These are phyloP conservation scores for Hypoxylon trugodes DNA, from an alignment of 495 filamentous ascomycete species.

Conservation along the genomic window DNA sequence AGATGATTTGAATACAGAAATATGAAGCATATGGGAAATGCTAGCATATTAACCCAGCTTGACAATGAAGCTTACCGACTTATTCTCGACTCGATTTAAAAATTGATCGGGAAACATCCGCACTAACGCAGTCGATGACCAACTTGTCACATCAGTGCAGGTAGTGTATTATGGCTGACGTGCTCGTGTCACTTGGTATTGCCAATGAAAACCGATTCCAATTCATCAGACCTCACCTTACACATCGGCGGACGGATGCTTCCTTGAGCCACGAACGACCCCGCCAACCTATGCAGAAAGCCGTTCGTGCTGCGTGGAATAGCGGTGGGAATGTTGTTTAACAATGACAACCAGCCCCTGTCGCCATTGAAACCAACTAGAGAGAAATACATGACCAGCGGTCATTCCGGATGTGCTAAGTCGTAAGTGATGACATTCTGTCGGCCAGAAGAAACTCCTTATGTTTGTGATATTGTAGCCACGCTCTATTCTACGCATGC, in stretches of 20 bases:
- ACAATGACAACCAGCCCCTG: slow-evolving; percentile 25
- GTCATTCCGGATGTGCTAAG: neutral
- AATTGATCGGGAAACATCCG: slow-evolving; percentile 6
- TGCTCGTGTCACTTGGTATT: slow-evolving; percentile 18
- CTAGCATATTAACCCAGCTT: neutral
- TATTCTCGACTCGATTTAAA: slow-evolving; percentile 13
- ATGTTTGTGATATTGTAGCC: slow-evolving; percentile 7
- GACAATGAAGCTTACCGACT: neutral
- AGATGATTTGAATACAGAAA: no score
- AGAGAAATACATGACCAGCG: neutral
- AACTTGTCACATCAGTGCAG: slow-evolving; percentile 8
- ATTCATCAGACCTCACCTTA: slow-evolving; percentile 7
- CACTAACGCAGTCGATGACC: slow-evolving; percentile 3
- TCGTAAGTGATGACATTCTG: slow-evolving; percentile 1
- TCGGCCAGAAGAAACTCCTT: neutral
- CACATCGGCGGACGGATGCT: slow-evolving; percentile 31
- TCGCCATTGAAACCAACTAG: neutral
- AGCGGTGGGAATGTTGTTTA: slow-evolving; percentile 37
- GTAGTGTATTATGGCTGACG: slow-evolving; percentile 8
- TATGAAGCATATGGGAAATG: slow-evolving; percentile 2
- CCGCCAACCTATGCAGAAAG: slow-evolving; percentile 36
- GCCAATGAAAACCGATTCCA: slow-evolving; percentile 7
- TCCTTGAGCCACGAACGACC: slow-evolving; percentile 18
- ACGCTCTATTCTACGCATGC: slow-evolving; percentile 9
- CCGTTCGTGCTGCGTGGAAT: slow-evolving; percentile 39